Evolutionary conservation across 129 eudicot genomes (phyloP), one percentile per base, ranked within the genome.

Genomic region (Chrysanthemum seticuspe): DNA sequence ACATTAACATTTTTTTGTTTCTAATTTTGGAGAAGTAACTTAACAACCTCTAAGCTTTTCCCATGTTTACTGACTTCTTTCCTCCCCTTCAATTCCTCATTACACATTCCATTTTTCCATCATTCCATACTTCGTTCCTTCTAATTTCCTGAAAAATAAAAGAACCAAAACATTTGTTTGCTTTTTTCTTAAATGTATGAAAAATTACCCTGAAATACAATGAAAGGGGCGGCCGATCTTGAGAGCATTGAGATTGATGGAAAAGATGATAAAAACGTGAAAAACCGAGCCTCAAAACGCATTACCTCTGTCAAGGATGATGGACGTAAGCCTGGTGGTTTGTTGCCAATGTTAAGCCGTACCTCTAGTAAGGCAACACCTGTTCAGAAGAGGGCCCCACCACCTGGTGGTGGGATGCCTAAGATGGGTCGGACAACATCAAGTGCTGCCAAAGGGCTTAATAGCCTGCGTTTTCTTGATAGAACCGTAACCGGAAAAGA

Each of bases 401-500:
- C 67, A 31, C 23, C 55, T 13, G 74, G 70, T 68, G 79, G 79
- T 1, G 78, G 49, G 13, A 74, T 54, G 0, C 89, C 89, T 11
- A 80, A 69, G 73, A 81, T 83, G 84, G 93, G 84, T 0, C 82
- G 97, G 44, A 47, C 65, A 9, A 83, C 88, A 62, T 95, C 99
- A 3, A 79, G 85, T 25, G 99, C 94, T 0, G 86, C 82, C 14
- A 80, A 88, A 71, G 99, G 97, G 52, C 86, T 95, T 13, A 81
- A 77, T 53, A 87, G 97, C 78, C 78, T 95, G 47, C 87, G 96
- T 54, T 95, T 95, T 64, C 92, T 95, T 50, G 99, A 90, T 76
- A 78, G 90, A 73, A 84, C 88, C 13, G 80, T 71, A 0, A 86
- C 96, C 0, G 91, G 89, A 47, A 90, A 88, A 63, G 97, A 90